Conservation (phyloP, 495 filamentous ascomycete genomes). For the Astrothelium macrocarpum region DNA sequence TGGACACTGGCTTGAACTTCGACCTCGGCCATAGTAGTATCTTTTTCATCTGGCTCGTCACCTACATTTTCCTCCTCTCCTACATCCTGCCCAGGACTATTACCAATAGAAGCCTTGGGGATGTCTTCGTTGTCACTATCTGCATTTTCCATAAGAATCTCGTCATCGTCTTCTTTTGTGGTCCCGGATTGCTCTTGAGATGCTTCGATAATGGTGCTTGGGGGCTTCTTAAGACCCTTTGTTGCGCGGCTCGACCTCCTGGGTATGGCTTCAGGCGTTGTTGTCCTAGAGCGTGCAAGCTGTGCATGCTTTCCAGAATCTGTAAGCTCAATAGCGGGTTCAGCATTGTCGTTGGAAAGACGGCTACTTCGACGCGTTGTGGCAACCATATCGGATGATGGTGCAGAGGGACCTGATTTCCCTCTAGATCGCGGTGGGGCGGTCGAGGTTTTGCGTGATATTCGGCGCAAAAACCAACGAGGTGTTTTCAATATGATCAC, state of each 20-base stretch:
- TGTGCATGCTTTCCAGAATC: constrained; percentile 67
- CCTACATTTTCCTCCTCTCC: background rate
- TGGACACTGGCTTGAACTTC: constrained; percentile 26
- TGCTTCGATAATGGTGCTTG: constrained; percentile 45
- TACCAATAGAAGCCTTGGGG: background rate
- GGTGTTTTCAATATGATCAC: constrained; percentile 29
- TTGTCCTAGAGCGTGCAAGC: constrained; percentile 49
- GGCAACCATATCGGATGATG: constrained; percentile 22
- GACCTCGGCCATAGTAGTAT: constrained; percentile 30
- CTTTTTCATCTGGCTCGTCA: constrained; percentile 30
- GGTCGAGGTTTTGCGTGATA: constrained; percentile 9
- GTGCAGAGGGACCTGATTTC: constrained; percentile 11
- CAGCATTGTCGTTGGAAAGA: constrained; percentile 47
- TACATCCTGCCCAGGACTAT: background rate
- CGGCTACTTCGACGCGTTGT: constrained; percentile 48
- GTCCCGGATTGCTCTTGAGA: constrained; percentile 28
- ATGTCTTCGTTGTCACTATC: background rate
- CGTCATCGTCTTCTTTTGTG: constrained; percentile 11
- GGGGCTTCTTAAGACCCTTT: constrained; percentile 54
- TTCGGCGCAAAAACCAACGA: background rate
- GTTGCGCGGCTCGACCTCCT: constrained; percentile 45
- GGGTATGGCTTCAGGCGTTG: constrained; percentile 51
- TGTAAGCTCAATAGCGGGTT: constrained; percentile 56
- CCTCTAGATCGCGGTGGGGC: background rate
- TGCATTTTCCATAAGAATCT: constrained; percentile 15